Base-by-base conservation (phyloP, 2,329 filamentous ascomycete species). In the Trichophyton verrucosum region DNA sequence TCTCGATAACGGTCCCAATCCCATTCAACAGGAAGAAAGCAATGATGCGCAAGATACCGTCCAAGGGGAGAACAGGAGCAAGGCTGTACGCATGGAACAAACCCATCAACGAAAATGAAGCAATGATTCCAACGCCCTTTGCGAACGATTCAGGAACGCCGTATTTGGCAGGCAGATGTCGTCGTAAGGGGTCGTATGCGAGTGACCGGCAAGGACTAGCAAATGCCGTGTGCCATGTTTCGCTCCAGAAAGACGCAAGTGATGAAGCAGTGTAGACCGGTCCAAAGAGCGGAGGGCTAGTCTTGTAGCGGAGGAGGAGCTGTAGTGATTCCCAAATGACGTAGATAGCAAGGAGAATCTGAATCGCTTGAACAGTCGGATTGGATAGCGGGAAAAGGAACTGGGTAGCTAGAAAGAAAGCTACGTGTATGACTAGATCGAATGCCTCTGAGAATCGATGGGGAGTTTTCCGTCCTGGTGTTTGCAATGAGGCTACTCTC, bases 161-260 rank as follows among this genome's bases (percentile, higher is more conserved):
- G 24, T 68, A 65, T 56, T 65, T 67, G 4, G 30, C 22, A 0
- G 68, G 68, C 17, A 76, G 68, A 1, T 65, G 60, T 20, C 67
- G 65, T n/a, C 73, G 67, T 22, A 74, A 63, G 3, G 75, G 75
- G 0, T 62, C 63, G 58, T 76, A 76, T 6, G 71, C 73, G n/a
- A 77, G 68, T 5, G 69, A 72, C 4, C 69, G 69, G 51, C 73
- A 76, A 0, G 75, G 74, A 33, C 73, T 69, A 6, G 74, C 69
- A 62, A 76, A 76, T 0, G 69, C 72, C 58, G 75, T 76, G 58
- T 77, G 75, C 75, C 75, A 77, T 17, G 72, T 75, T 63, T 75
- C 73, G 13, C 68, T 73, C 75, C 75, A 77, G 60, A 74, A 75
- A 1, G 70, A 70, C 1, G 68, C 67, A 40, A 75, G 63, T 49